Percentiles rank a stretch among this genome's conserved stretches.
These are phyloP conservation scores for Hypomyces perniciosus DNA, from an alignment of 2,329 filamentous ascomycete genomes.

Conservation along the genomic window DNA sequence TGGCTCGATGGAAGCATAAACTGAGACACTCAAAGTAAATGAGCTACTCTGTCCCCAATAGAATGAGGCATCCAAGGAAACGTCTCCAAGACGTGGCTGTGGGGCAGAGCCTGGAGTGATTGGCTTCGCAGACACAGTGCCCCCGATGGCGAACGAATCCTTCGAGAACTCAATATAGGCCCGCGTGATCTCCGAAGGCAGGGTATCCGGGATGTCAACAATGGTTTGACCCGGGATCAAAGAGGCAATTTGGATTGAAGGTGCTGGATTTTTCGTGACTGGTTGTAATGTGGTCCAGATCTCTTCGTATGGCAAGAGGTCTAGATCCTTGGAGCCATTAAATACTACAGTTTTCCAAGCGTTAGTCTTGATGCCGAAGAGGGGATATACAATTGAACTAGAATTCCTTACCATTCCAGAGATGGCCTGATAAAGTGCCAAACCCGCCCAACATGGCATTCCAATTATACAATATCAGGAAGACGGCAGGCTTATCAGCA, in stretches of 20 bases:
- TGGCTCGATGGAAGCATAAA: slow-evolving; percentile 5
- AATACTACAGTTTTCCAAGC: neutral
- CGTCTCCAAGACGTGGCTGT: slow-evolving; percentile 5
- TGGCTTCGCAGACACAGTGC: slow-evolving; percentile 5
- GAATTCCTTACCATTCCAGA: slow-evolving; percentile 7
- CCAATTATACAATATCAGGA: slow-evolving; percentile 9
- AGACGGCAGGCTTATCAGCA: slow-evolving; percentile 1
- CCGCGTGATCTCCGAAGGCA: slow-evolving; percentile 6
- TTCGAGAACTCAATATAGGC: slow-evolving; percentile 4
- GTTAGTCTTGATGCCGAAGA: neutral
- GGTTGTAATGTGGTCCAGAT: slow-evolving; percentile 3
- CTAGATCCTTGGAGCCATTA: neutral
- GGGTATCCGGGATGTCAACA: slow-evolving; percentile 6
- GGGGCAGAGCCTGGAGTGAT: slow-evolving; percentile 1
- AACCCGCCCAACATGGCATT: neutral
- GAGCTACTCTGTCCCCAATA: slow-evolving; percentile 3
- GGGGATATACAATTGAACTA: neutral
- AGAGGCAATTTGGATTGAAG: slow-evolving; percentile 1
- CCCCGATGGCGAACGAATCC: slow-evolving; percentile 4
- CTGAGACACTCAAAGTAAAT: neutral
- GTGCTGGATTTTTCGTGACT: neutral
- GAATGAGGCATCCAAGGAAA: slow-evolving; percentile 7
- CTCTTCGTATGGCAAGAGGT: slow-evolving; percentile 1
- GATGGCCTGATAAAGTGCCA: slow-evolving; percentile 2
- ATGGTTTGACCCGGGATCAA: slow-evolving; percentile 6